Evolutionary conservation across 108 stramenopile genomes (phyloP).

Genomic region (Thalassiosira profunda): DNA sequence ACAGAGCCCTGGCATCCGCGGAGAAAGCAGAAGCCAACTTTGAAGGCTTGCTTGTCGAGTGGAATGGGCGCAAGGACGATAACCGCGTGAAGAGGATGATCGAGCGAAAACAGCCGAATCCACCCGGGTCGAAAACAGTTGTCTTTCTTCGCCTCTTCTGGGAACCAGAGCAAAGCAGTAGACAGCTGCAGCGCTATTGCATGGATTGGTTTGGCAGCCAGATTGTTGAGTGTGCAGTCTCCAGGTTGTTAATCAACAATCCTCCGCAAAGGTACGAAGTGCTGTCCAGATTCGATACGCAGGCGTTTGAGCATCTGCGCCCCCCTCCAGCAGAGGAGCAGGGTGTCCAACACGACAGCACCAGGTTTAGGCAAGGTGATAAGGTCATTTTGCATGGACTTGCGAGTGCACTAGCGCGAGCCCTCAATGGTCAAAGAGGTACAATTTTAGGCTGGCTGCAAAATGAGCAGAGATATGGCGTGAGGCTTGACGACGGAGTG

Average conservation of each 20-base stretch:
- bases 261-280: neutral
- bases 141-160: neutral
- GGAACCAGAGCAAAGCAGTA: neutral
- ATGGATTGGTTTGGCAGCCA: slow-evolving; percentile 2
- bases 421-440: slow-evolving; percentile 2
- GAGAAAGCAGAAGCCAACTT: slow-evolving; percentile 4
- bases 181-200: neutral
- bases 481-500: no score
- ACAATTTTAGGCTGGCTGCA: no score
- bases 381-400: neutral
- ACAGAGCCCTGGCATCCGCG: no score
- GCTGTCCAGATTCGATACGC: neutral
- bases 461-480: no score
- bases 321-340: neutral
- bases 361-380: neutral
- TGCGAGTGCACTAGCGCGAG: neutral
- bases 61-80: neutral
- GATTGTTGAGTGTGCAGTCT: slow-evolving; percentile 6
- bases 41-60: neutral
- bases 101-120: neutral
- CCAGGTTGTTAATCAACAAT: neutral
- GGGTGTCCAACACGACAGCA: neutral
- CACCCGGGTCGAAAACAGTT: neutral
- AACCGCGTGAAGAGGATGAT: neutral
- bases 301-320: slow-evolving; percentile 8